Percentiles rank a stretch among this genome's conserved stretches.
Conservation (phyloP, 805 yeast species). For the Barnettozyma botsteinii region DNA sequence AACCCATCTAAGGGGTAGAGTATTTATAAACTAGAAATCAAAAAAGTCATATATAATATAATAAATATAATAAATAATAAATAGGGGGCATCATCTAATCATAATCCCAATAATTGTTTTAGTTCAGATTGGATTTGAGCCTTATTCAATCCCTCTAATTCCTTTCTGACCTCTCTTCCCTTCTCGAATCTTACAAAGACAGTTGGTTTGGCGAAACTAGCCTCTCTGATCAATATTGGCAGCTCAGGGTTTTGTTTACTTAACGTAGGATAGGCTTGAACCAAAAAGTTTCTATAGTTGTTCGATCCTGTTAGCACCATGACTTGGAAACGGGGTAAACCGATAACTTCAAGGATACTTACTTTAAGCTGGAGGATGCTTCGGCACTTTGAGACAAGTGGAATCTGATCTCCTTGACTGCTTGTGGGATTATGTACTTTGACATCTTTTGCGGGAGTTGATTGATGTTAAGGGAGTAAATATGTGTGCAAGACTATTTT, state of each 20-base stretch:
- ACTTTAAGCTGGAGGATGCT: constrained; percentile 58
- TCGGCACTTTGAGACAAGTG: constrained; percentile 78
- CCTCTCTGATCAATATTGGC: constrained; percentile 77
- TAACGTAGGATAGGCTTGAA: constrained; percentile 58
- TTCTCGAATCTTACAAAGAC: constrained; percentile 64
- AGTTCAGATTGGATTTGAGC: constrained; percentile 21
- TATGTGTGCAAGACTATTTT: too few relatives aligned
- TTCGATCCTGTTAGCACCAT: background rate
- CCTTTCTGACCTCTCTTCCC: constrained; percentile 31
- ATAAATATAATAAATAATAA: constrained; percentile 4
- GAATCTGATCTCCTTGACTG: constrained; percentile 75
- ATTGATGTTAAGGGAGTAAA: background rate
- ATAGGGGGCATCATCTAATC: too few relatives aligned
- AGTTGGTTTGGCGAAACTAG: constrained; percentile 56
- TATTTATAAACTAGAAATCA: constrained; percentile 3
- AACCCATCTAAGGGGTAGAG: background rate
- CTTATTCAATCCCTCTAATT: constrained; percentile 31
- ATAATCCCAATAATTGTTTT: constrained; percentile 18
- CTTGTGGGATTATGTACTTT: constrained; percentile 35
- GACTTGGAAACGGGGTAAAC: background rate
- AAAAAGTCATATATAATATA: constrained; percentile 6
- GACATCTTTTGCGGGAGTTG: constrained; percentile 9
- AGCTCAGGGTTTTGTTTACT: constrained; percentile 56
- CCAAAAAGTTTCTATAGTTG: constrained; percentile 47
- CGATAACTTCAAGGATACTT: too few relatives aligned